Percentiles rank a stretch among this genome's conserved stretches.
Conservation (phyloP, 177 flowering plant genomes). For the Vitis hybrid region DNA sequence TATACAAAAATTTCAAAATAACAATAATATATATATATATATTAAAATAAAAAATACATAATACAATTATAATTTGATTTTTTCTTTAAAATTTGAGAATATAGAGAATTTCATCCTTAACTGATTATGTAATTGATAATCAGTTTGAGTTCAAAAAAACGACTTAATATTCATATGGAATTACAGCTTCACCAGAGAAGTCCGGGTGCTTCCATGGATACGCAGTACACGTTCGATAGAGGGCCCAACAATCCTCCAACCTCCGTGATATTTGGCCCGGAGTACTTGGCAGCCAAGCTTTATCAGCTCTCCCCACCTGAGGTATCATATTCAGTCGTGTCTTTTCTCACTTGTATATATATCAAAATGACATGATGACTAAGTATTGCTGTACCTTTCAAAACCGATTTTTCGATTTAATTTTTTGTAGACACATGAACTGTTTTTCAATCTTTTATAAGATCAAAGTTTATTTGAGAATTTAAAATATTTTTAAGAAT, state of each 20-base stretch:
- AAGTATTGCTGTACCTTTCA: too few species aligned
- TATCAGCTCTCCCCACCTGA: slow-evolving; percentile 37
- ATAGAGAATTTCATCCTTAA: neutral
- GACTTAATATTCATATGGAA: neutral
- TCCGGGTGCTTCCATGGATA: slow-evolving; percentile 20
- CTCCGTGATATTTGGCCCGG: slow-evolving; percentile 19
- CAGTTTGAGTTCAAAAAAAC: neutral
- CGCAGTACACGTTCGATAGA: slow-evolving; percentile 4
- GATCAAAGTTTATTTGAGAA: too few species aligned
- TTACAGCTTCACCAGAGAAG: neutral
- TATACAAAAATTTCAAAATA: too few species aligned
- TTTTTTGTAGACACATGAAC: too few species aligned
- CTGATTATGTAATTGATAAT: neutral
- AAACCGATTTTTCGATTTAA: too few species aligned
- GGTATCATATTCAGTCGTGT: slow-evolving; percentile 15
- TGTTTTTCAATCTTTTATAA: too few species aligned
- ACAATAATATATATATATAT: too few species aligned
- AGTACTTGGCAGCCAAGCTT: slow-evolving; percentile 18
- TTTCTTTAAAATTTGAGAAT: neutral
- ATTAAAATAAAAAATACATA: too few species aligned
- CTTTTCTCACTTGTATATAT: too few species aligned
- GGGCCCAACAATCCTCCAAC: slow-evolving; percentile 26
- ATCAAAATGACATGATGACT: too few species aligned
- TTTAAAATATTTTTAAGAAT: too few species aligned
- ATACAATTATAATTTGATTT: too few species aligned